Evolutionary conservation across 2,329 filamentous ascomycete genomes (phyloP).

Genomic region (Arthroderma sp.): DNA sequence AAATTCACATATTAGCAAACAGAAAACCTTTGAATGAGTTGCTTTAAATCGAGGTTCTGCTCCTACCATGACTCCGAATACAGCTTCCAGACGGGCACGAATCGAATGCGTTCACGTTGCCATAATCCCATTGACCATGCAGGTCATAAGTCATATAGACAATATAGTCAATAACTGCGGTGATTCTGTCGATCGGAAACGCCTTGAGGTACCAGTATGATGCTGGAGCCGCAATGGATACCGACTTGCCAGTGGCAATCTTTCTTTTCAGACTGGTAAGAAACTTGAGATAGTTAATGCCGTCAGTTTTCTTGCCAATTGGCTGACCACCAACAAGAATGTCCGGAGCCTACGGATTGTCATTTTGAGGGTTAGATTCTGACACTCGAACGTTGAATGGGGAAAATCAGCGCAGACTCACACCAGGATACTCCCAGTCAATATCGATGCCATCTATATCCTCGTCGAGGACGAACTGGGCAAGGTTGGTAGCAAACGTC

Average conservation of each 20-base stretch:
- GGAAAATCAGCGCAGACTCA: not conserved
- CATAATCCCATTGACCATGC: slow-evolving; percentile 16
- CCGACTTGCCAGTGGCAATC: slow-evolving; percentile 9
- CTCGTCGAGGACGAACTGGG: slow-evolving; percentile 28
- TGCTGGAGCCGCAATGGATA: slow-evolving; percentile 17
- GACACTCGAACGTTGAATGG: too few relatives aligned
- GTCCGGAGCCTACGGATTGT: slow-evolving; percentile 14
- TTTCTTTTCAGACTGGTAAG: slow-evolving; percentile 12
- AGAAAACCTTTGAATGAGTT: too few relatives aligned
- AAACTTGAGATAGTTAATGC: slow-evolving; percentile 21
- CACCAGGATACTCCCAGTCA: slow-evolving; percentile 28
- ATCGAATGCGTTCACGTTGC: not conserved
- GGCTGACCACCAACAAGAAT: slow-evolving; percentile 21
- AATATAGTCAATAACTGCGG: slow-evolving; percentile 18
- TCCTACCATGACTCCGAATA: slow-evolving; percentile 17
- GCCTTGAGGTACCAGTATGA: slow-evolving; percentile 21
- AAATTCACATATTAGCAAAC: too few relatives aligned
- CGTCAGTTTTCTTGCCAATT: slow-evolving; percentile 15
- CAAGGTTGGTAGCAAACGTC: slow-evolving; percentile 25
- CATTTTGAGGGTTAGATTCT: too few relatives aligned
- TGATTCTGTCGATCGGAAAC: slow-evolving; percentile 17
- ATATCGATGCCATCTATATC: slow-evolving; percentile 29
- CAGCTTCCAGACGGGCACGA: slow-evolving; percentile 21
- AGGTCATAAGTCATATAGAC: slow-evolving; percentile 28
- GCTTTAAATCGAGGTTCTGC: too few relatives aligned